Evolutionary conservation across 805 yeast species (phyloP).

Genomic region (Trichomonascus vanleenenianus): DNA sequence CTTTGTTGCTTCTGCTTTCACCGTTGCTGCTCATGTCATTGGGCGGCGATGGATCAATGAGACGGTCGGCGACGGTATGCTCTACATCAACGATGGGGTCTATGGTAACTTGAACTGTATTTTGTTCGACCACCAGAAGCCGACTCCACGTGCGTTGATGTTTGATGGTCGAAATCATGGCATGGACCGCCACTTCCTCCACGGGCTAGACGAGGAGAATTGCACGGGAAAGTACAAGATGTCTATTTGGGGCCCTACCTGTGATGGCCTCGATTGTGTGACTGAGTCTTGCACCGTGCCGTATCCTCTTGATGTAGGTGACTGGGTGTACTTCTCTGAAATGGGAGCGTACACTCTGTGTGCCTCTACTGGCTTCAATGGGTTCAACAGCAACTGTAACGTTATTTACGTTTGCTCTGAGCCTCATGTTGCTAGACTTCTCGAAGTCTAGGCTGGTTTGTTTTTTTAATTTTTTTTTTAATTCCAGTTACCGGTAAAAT

Average conservation of each 20-base stretch:
- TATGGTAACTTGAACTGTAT: conserved; percentile 95
- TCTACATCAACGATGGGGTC: conserved; percentile 90
- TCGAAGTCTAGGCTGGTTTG: neutral
- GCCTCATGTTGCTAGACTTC: conserved; percentile 1
- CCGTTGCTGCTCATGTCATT: conserved; percentile 74
- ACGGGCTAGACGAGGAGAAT: conserved; percentile 6
- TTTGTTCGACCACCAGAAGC: conserved; percentile 82
- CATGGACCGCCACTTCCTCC: conserved; percentile 9
- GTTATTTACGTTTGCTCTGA: conserved; percentile 56
- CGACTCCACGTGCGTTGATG: conserved; percentile 58
- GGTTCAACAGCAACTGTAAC: conserved; percentile 54
- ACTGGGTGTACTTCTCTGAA: conserved; percentile 80
- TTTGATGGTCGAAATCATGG: conserved; percentile 43
- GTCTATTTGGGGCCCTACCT: conserved; percentile 97
- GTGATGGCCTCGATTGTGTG: conserved; percentile 92
- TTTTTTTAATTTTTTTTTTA: neutral
- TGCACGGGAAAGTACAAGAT: conserved; percentile 14
- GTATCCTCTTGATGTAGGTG: conserved; percentile 67
- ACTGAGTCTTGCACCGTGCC: conserved; percentile 45
- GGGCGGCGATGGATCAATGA: conserved; percentile 58
- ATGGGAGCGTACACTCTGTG: conserved; percentile 90
- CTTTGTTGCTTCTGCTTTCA: conserved; percentile 77
- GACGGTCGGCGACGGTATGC: conserved; percentile 45
- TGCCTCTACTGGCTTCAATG: conserved; percentile 90
- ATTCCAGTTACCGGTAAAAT: neutral